Evolutionary conservation across 2,329 filamentous ascomycete species (phyloP), one percentile per base, ranked within the genome.

Genomic region (Colletotrichum godetiae): DNA sequence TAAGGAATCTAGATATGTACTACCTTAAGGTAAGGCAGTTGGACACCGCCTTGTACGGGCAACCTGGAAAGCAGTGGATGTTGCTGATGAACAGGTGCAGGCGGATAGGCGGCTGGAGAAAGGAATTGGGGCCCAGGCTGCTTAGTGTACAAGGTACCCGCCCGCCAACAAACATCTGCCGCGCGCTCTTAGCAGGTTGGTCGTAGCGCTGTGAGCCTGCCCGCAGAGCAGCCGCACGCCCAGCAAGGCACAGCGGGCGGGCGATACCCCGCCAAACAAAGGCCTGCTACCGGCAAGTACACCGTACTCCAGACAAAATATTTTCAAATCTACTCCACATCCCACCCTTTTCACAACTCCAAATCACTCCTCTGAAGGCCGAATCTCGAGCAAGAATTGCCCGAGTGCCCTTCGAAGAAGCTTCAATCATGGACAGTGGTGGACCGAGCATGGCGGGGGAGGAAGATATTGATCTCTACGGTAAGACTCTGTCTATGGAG

Each of bases 381-480:
- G 57, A 59, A 59, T 74, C 62, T 72, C 72, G 68, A 74, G 68
- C 68, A 58, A 74, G 70, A 27, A 31, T 29, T 57, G 62, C 55
- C 67, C 67, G 71, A 66, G 67, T 61, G 70, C 37, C 67, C 71
- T 71, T 66, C 33, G 37, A 29, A 60, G 15, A 71, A 66, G 55
- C 31, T 31, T 68, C 67, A 65, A 78, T 33, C 66, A 78, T 78
- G 77, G 76, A 78, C 60, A 72, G 67, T 42, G 62, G 72, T 68
- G 74, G 74, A 75, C 63, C 67, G 31, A 74, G 62, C 22, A 62
- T 64, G 53, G 59, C 72, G 46, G 74, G 74, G 31, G 64, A 58
- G 42, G 84, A 86, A 74, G 85, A 90, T 76, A 80, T 89, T 72
- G 90, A 92, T 82, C 90, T 92, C 81, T 92, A 92, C 77, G 88